Base-by-base conservation (phyloP, 2,329 filamentous ascomycete species). In the Clonostachys chloroleuca region DNA sequence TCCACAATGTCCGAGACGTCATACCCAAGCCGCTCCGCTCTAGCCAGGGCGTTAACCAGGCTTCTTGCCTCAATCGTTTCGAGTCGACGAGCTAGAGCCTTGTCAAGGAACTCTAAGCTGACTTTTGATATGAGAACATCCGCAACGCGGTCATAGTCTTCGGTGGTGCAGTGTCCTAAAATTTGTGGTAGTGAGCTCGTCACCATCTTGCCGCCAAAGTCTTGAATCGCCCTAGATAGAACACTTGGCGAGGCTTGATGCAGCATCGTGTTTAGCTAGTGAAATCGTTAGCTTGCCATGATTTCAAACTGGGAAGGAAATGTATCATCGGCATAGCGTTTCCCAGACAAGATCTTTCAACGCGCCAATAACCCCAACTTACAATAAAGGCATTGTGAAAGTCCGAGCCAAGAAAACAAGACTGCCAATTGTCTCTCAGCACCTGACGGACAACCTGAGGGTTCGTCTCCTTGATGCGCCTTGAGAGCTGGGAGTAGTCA, bases 21-120 rank as follows among this genome's bases (percentile, higher is more conserved):
- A 47, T 82, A 83, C 3, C 80, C 80, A 0, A 83, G 68, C 3
- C 80, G 75, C 53, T 80, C 76, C 2, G 78, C 77, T 35, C 72
- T 67, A 3, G 78, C 78, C 17, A 83, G 67, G 13, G 77, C 75
- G 48, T 81, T 81, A 46, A 83, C 74, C 4, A 83, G 68, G 13
- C 73, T 68, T 24, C 75, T 70, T 1, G 77, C 77, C 10, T 72
- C 69, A 45, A 83, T 81, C 2, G 75, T 78, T 42, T 68, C 66
- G 5, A 83, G 64, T 0, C 79, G 74, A 46, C 61, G 65, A 16
- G 74, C 72, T n/a, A 83, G 56, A 5, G 71, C 76, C 46, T 65
- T 70, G 55, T 81, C 78, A 2, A 82, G 66, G 46, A 83, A 80
- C 2, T 52, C 48, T 34, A 73, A 60, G 52, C 75, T 77, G 13